Evolutionary conservation across 257 asterid species (phyloP).

Genomic region (Fraxinus anomala): DNA sequence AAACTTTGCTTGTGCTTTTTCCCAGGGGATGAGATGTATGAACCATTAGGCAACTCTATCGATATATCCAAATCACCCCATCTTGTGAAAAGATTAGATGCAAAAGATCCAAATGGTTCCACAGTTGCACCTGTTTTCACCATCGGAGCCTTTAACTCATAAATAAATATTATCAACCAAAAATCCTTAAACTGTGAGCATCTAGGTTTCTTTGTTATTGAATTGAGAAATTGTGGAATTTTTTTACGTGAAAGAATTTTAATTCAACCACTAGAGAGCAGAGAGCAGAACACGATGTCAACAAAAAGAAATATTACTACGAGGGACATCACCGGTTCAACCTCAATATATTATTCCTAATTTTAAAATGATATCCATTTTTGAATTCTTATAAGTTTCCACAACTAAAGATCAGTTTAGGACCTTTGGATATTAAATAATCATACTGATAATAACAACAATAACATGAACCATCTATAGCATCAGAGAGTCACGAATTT

Average conservation of each 20-base stretch:
- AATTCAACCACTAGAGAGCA: not conserved
- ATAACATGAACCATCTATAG: not conserved
- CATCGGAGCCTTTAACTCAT: slow-evolving; percentile 30
- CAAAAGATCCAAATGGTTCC: slow-evolving; percentile 96
- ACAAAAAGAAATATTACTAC: not conserved
- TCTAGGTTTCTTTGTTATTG: slow-evolving; percentile 1
- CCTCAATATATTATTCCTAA: not conserved
- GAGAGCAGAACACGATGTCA: not conserved
- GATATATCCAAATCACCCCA: slow-evolving; percentile 98
- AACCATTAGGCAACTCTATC: slow-evolving; percentile 70
- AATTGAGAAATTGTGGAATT: not conserved
- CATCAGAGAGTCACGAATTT: not conserved
- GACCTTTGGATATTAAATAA: not conserved
- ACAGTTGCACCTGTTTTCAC: slow-evolving; percentile 86
- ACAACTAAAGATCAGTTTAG: not conserved
- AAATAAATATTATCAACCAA: slow-evolving; percentile 16
- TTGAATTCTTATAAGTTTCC: not conserved
- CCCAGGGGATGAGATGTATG: slow-evolving; percentile 64
- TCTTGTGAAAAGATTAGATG: slow-evolving; percentile 86
- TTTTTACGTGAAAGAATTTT: not conserved
- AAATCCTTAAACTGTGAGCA: not conserved
- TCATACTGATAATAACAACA: not conserved
- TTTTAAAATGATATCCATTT: not conserved
- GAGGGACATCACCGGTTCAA: not conserved
- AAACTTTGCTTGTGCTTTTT: slow-evolving; percentile 71